Percentiles rank a stretch among this genome's conserved stretches.
phyloP scores from a whole-genome alignment of 192 early-diverging fungal species.

The Entophlyctis luteolus region DNA sequence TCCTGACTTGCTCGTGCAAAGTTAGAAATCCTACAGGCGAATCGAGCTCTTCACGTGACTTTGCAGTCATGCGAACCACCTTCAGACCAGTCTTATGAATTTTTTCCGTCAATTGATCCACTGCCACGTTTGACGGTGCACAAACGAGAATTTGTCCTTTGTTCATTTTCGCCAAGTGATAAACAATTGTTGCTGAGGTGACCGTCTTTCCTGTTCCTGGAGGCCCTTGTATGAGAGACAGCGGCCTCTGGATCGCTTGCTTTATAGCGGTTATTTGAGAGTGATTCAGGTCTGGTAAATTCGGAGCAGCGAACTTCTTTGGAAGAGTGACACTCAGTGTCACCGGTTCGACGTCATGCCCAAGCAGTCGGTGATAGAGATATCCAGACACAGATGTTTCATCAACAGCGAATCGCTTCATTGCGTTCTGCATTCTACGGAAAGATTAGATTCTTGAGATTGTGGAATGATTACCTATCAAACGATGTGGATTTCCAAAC shows the following conservation, averaged over 20 bases:
- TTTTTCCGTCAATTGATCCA: constrained; percentile 96
- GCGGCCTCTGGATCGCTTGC: constrained; percentile 83
- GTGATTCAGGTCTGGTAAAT: constrained; percentile 92
- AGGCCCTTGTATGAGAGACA: constrained; percentile 91
- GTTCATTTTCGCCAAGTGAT: constrained; percentile 90
- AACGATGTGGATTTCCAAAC: constrained; percentile 98
- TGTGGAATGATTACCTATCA: constrained; percentile 55
- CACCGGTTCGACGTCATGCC: constrained; percentile 90
- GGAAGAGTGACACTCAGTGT: constrained; percentile 75
- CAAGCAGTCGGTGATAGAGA: constrained; percentile 90
- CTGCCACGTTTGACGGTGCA: constrained; percentile 98
- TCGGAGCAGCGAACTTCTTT: constrained; percentile 86
- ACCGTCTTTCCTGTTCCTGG: constrained; percentile 96
- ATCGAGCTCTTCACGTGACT: constrained; percentile 88
- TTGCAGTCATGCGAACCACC: constrained; percentile 91
- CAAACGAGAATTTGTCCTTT: constrained; percentile 88
- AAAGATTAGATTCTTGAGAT: neutral
- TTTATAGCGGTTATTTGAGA: constrained; percentile 95
- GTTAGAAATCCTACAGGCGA: constrained; percentile 91
- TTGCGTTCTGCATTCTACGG: constrained; percentile 81
- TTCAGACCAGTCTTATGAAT: constrained; percentile 92
- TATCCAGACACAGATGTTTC: constrained; percentile 90
- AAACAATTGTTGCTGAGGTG: constrained; percentile 94
- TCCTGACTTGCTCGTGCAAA: constrained; percentile 93
- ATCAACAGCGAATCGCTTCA: constrained; percentile 96